These are phyloP conservation scores for Carnegiea gigantea DNA, from an alignment of 179 eudicot species.

Conservation along the genomic window DNA sequence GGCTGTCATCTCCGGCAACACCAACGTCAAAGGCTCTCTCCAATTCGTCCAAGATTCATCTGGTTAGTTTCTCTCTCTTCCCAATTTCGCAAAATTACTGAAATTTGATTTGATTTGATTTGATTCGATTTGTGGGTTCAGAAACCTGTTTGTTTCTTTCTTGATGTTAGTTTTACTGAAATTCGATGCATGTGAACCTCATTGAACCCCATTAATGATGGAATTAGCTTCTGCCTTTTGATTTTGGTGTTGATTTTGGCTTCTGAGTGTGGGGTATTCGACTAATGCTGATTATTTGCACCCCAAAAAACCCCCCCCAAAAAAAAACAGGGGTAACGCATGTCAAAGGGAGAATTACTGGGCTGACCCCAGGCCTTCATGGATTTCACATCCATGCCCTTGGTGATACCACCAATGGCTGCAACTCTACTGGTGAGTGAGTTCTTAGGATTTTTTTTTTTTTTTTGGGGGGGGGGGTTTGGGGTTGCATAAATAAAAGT, in stretches of 20 bases:
- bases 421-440: slow-evolving; percentile 71
- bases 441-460: not conserved
- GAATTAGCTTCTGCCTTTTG: not conserved
- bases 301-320: not conserved
- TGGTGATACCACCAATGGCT: slow-evolving; percentile 92
- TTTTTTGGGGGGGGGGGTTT: not conserved
- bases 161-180: not conserved
- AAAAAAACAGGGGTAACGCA: slow-evolving; percentile 46
- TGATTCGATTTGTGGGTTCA: not conserved
- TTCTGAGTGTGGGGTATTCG: not conserved
- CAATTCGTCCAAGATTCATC: slow-evolving; percentile 58
- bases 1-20: slow-evolving; percentile 62
- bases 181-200: not conserved
- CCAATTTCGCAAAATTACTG: not conserved
- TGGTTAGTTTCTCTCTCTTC: slow-evolving; percentile 19
- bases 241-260: not conserved
- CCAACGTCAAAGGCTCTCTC: slow-evolving; percentile 55
- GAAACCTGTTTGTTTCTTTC: not conserved
- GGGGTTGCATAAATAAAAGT: not conserved
- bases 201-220: not conserved
- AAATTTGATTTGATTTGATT: not conserved
- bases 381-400: slow-evolving; percentile 88
- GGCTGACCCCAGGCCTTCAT: slow-evolving; percentile 75
- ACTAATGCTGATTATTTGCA: not conserved
- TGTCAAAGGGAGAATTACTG: slow-evolving; percentile 61